A percentile compares a stretch with the other conserved stretches of the same genome.
These are phyloP conservation scores for Sungouiozyma ichnusensis DNA, from an alignment of 805 yeast genomes.

Conservation along the genomic window DNA sequence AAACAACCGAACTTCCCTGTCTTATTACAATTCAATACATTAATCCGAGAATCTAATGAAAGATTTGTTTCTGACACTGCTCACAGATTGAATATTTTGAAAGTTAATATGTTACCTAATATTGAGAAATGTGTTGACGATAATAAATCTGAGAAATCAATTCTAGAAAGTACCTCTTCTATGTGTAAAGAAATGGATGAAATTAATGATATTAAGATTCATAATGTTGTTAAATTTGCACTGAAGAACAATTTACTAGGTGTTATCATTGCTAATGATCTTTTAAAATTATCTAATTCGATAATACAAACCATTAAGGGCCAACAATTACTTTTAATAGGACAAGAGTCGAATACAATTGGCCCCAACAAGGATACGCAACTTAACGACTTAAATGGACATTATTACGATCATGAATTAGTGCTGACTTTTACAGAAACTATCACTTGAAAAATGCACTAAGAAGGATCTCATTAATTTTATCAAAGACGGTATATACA, in stretches of 20 bases:
- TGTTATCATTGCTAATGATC: constrained; percentile 59
- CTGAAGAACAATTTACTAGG: constrained; percentile 78
- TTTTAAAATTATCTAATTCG: constrained; percentile 65
- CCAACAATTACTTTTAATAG: constrained; percentile 77
- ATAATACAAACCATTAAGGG: constrained; percentile 65
- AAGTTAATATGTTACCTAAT: constrained; percentile 10
- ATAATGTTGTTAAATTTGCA: constrained; percentile 76
- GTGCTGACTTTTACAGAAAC: constrained; percentile 11
- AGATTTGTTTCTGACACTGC: constrained; percentile 23
- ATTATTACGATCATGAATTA: constrained; percentile 13
- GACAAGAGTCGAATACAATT: constrained; percentile 32
- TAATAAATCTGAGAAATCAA: constrained; percentile 6
- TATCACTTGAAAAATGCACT: background rate
- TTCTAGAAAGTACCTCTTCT: background rate
- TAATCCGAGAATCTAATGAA: constrained; percentile 22
- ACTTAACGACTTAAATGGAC: constrained; percentile 18
- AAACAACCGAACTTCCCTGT: constrained; percentile 98
- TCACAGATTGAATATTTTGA: constrained; percentile 18
- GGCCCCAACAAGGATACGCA: constrained; percentile 2
- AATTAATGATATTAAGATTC: constrained; percentile 29
- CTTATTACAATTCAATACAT: constrained; percentile 69
- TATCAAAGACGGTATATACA: too few relatives aligned
- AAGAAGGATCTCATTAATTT: too few relatives aligned
- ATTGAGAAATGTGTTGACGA: constrained; percentile 9
- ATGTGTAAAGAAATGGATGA: constrained; percentile 1